Conservation (phyloP, 2,329 filamentous ascomycete species). For the Alternaria brassicicola region DNA sequence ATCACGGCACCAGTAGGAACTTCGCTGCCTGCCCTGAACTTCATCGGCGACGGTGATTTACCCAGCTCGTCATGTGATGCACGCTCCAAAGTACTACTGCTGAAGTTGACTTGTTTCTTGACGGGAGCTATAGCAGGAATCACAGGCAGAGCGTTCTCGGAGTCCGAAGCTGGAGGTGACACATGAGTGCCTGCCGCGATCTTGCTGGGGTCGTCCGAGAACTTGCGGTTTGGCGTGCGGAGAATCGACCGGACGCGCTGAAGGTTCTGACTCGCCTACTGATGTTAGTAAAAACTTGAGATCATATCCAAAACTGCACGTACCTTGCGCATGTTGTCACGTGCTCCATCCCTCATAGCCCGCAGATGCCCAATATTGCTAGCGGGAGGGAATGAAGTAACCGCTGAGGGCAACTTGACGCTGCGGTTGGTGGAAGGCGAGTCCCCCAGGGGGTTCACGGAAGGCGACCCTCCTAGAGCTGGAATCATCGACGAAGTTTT, state of each 20-base stretch:
- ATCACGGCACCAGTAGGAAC: conserved; percentile 40
- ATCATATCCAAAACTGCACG: not conserved
- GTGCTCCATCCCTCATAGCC: conserved; percentile 47
- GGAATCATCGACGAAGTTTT: conserved; percentile 60
- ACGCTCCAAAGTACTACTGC: conserved; percentile 67
- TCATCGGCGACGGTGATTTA: conserved; percentile 46
- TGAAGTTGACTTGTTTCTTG: conserved; percentile 84
- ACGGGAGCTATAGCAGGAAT: conserved; percentile 69
- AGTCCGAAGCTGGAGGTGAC: conserved; percentile 49
- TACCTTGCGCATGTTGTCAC: conserved; percentile 43
- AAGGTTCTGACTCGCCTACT: conserved; percentile 51
- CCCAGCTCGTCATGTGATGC: conserved; percentile 38
- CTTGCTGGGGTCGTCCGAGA: conserved; percentile 64
- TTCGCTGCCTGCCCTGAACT: conserved; percentile 44
- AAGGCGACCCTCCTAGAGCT: conserved; percentile 58
- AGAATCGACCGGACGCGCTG: conserved; percentile 68
- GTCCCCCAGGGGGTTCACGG: conserved; percentile 56
- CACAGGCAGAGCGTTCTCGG: conserved; percentile 61
- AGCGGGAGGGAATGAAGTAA: conserved; percentile 51
- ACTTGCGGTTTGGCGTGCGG: conserved; percentile 64
- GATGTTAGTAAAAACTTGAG: not conserved
- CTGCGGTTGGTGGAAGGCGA: conserved; percentile 60
- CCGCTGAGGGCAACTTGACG: conserved; percentile 57
- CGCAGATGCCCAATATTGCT: conserved; percentile 32
- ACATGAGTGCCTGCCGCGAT: conserved; percentile 66